phyloP scores from a whole-genome alignment of 176 grass and related monocot species.

The Carex cristatella region DNA sequence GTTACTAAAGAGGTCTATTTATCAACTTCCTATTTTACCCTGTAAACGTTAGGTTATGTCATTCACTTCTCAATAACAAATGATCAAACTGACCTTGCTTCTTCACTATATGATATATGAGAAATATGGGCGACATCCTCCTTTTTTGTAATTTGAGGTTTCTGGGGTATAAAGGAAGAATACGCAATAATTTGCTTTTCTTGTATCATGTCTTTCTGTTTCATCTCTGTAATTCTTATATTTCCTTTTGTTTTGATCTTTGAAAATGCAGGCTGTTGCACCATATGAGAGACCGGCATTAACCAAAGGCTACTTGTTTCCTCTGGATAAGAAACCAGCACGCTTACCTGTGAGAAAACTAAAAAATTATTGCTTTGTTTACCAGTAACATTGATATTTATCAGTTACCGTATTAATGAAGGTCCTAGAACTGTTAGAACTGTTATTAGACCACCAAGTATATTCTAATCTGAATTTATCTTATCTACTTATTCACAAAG shows the following conservation, averaged over 20 bases:
- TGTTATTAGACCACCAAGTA: too few relatives aligned
- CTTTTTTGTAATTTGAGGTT: neutral
- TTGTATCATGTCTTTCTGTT: neutral
- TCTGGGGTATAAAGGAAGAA: neutral
- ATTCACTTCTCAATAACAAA: neutral
- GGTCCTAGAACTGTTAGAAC: neutral
- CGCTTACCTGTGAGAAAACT: conserved; percentile 70
- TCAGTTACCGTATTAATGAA: neutral
- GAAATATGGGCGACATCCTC: neutral
- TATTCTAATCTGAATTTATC: neutral
- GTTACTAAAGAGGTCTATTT: conserved; percentile 81
- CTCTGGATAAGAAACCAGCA: conserved; percentile 84
- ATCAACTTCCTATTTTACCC: neutral
- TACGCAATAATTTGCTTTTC: neutral
- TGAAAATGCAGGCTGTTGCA: conserved; percentile 45
- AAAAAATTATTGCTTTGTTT: neutral
- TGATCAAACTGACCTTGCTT: neutral
- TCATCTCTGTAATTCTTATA: neutral
- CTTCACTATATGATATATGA: neutral
- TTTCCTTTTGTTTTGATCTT: neutral
- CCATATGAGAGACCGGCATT: conserved; percentile 87
- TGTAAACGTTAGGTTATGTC: neutral
- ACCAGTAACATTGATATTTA: neutral
- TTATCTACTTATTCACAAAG: neutral
- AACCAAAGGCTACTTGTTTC: conserved; percentile 92